Percentiles rank a stretch among this genome's conserved stretches.
Conservation (phyloP, 192 early-diverging fungal species). For the Gamsiella multidivaricata region DNA sequence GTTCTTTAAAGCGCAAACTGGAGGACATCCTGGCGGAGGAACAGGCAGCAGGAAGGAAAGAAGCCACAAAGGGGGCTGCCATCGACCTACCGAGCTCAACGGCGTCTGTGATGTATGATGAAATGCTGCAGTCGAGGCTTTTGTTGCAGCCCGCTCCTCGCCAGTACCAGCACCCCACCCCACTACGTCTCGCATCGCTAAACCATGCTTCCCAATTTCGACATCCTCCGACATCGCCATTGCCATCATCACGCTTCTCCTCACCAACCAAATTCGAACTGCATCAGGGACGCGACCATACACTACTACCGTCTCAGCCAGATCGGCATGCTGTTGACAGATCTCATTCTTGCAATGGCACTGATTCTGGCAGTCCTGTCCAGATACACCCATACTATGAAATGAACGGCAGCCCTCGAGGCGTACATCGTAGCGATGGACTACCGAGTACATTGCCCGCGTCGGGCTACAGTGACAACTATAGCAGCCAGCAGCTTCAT, state of each 20-base stretch:
- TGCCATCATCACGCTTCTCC: background rate
- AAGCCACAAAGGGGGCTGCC: background rate
- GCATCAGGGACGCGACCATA: background rate
- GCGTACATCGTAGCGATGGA: no score
- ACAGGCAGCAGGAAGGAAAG: background rate
- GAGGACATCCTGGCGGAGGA: conserved; percentile 23
- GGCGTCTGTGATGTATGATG: conserved; percentile 3
- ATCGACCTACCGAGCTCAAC: background rate
- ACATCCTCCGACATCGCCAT: background rate
- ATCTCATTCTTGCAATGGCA: no score
- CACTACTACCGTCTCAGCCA: no score
- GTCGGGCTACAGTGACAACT: background rate
- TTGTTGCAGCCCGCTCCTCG: background rate
- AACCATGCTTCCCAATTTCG: background rate
- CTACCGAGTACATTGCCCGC: background rate
- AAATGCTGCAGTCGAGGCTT: background rate
- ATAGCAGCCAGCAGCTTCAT: background rate
- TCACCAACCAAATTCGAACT: background rate
- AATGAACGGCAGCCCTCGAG: no score
- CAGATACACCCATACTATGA: background rate
- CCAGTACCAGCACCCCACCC: background rate
- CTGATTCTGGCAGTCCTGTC: no score
- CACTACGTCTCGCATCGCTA: background rate
- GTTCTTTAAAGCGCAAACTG: conserved; percentile 24
- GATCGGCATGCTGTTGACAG: no score